Percentiles rank a stretch among this genome's conserved stretches.
phyloP scores from a whole-genome alignment of 495 filamentous ascomycete species.

The Penicillium dipodomyicola region DNA sequence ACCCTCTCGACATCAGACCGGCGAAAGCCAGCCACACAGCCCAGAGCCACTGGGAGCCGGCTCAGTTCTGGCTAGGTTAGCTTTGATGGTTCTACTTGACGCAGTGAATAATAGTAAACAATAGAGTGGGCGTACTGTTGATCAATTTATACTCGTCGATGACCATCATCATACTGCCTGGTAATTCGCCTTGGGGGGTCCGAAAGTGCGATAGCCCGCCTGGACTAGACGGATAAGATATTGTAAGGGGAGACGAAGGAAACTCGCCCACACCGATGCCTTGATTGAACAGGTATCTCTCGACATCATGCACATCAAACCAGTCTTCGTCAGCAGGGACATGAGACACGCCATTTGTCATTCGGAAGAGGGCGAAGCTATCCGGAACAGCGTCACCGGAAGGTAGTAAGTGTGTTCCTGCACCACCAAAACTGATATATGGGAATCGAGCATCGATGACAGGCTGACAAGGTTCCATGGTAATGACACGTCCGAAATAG shows the following conservation, averaged over 20 bases:
- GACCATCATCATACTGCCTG: slow-evolving; percentile 1
- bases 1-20: slow-evolving; percentile 22
- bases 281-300: slow-evolving; percentile 16
- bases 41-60: slow-evolving; percentile 15
- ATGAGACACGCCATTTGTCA: slow-evolving; percentile 17
- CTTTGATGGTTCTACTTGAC: background rate
- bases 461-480: slow-evolving; percentile 15
- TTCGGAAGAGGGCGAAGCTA: slow-evolving; percentile 9
- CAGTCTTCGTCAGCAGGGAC: slow-evolving; percentile 20
- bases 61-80: slow-evolving; percentile 14
- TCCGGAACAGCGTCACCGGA: background rate
- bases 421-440: slow-evolving; percentile 19
- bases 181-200: background rate
- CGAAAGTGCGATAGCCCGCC: background rate
- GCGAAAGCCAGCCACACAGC: slow-evolving; percentile 25
- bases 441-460: slow-evolving; percentile 19
- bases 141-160: slow-evolving; percentile 3
- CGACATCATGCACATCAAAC: slow-evolving; percentile 26
- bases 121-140: background rate
- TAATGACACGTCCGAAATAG: slow-evolving; percentile 18
- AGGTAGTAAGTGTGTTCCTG: slow-evolving; percentile 16
- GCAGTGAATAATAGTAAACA: background rate
- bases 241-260: background rate
- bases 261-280: slow-evolving; percentile 4
- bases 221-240: background rate